Evolutionary conservation across 1,139 yeast species (phyloP), one percentile per base, ranked within the genome.

Genomic region (Yamadazyma buinensis): DNA sequence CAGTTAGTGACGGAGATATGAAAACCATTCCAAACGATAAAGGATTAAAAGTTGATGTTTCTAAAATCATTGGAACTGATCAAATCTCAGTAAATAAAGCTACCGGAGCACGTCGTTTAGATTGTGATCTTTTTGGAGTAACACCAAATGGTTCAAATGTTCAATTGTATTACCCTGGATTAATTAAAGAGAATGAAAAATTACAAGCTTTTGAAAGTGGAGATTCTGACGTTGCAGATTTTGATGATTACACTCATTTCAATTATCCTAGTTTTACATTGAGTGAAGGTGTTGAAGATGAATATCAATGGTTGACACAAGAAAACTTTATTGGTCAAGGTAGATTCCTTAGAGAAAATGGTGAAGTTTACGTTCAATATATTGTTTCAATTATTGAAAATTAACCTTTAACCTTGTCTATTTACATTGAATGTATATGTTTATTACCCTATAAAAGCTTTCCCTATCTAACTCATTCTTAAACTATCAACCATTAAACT

Each of bases 311-410:
- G 83, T 65, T 67, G 12, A 43, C 57, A 28, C 51, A 55, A 31
- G 67, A 67, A 44, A 69, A 62, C 39, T 59, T 75, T 33, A 29
- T 73, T 26, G 82, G 80, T 25, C 72, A 67, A 49, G 82, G 83
- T 26, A 63, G 80, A 42, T 75, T 76, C 44, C 50, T 69, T 26
- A 66, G 77, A 51, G 72, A 65, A 39, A 55, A 51, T 1, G 75
- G 70, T n/a, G 44, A 27, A 1, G 48, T 72, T 34, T 61, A 57
- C 42, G 80, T 76, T 28, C 81, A 77, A 54, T 77, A 76, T 57
- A 62, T 59, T 42, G 55, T 73, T 38, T 72, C 71, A 46, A 61
- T 59, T 15, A 38, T 61, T 23, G 46, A 37, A 25, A 29, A 30
- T 23, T 17, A 17, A n/a, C n/a, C n/a, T n/a, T n/a, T n/a, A n/a